These are phyloP conservation scores for Ogataea saltuana DNA, from an alignment of 805 yeast genomes.

Conservation along the genomic window DNA sequence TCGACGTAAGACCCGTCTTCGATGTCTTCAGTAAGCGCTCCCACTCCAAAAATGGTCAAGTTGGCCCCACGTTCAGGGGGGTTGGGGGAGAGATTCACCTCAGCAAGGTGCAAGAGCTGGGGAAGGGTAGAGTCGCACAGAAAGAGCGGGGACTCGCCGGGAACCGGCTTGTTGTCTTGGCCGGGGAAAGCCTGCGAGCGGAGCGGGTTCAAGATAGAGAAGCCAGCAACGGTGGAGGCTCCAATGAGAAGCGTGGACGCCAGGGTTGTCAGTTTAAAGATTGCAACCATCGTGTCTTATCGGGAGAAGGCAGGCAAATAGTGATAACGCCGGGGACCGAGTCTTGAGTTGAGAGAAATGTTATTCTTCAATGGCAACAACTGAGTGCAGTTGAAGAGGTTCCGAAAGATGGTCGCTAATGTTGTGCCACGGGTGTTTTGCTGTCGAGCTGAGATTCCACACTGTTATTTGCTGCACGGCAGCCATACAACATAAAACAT, in stretches of 20 bases:
- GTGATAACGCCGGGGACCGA: too few species aligned
- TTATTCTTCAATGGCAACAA: too few species aligned
- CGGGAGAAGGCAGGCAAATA: too few species aligned
- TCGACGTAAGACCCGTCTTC: slow-evolving; percentile 92
- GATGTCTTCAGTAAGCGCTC: slow-evolving; percentile 54
- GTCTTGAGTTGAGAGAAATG: too few species aligned
- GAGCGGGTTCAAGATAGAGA: slow-evolving; percentile 20
- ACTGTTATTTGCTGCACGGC: too few species aligned
- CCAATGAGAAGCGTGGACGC: slow-evolving; percentile 7
- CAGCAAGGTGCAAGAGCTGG: slow-evolving; percentile 64
- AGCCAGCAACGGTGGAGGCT: slow-evolving; percentile 11
- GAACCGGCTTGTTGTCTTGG: slow-evolving; percentile 61
- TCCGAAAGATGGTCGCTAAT: too few species aligned
- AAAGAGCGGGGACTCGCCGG: slow-evolving; percentile 86
- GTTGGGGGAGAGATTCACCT: slow-evolving; percentile 70
- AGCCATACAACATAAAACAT: too few species aligned
- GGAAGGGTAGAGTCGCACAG: slow-evolving; percentile 66
- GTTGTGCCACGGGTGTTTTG: too few species aligned
- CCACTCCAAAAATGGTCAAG: slow-evolving; percentile 76
- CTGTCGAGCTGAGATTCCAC: too few species aligned
- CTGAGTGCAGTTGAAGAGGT: too few species aligned
- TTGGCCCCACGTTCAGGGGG: slow-evolving; percentile 89
- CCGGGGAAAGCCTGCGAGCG: slow-evolving; percentile 19
- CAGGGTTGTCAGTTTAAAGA: neutral
- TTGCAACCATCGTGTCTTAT: slow-evolving; percentile 1